Evolutionary conservation across 805 yeast species (phyloP), one percentile per base, ranked within the genome.

Genomic region (Sugiyamaella marilandica): DNA sequence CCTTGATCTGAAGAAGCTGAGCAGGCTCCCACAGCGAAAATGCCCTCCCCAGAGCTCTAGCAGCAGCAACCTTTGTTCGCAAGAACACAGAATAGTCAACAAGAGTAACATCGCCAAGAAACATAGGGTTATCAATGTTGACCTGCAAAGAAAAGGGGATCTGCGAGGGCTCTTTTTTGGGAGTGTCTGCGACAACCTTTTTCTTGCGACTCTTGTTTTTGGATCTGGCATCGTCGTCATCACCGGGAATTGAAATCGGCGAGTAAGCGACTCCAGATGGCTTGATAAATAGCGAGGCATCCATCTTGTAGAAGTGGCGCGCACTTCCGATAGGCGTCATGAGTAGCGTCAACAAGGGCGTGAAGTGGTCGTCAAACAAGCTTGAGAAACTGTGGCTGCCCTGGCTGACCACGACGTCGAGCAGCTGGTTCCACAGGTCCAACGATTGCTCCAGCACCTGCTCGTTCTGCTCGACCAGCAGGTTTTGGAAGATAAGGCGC

Each of bases 301-400:
- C 83, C 96, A 94, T 88, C 33, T 82, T 80, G 67, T 88, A 94
- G 61, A 84, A 87, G 65, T 85, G 87, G 58, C 98, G 82, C 2
- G 96, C 86, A 51, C 90, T 82, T 55, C 99, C 99, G 54, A 94
- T 86, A 2, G 99, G 99, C 0, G 98, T 92, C 84, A 88, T 84
- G 44, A 89, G 64, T 43, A 94, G 72, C 13, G 82, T 78, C 50
- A 85, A 69, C 55, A 84, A 72, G 7, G 89, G 85, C 45, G 72
- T 73, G 47, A 80, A 70, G 62, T 87, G 91, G 2, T 73, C 70
- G 2, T 72, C 67, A 57, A 89, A 80, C 1, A 81, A 66, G 1
- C 68, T 71, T 45, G 82, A 86, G 56, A 85, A 67, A 1, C 72
- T 58, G 14, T 32, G 26, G 14, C 35, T 24, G 10, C 74, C 65